Evolutionary conservation across 2,329 filamentous ascomycete genomes (phyloP).

Genomic region (Fusarium pseudoanthophilum): DNA sequence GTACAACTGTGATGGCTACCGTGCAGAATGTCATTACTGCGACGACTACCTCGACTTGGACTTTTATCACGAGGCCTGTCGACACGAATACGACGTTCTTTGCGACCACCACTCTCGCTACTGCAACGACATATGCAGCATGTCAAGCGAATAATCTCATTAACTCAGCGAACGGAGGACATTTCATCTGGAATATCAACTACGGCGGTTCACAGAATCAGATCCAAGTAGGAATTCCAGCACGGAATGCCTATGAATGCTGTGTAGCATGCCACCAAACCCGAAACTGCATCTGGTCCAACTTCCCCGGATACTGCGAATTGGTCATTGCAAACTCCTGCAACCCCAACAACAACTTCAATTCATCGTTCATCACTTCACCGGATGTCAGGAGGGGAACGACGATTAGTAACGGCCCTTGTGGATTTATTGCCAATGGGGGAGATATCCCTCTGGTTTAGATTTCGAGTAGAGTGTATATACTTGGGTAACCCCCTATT

Average conservation of each 20-base stretch:
- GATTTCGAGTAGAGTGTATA: neutral
- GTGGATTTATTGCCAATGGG: neutral
- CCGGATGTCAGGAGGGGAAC: neutral
- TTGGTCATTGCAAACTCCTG: neutral
- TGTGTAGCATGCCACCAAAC: conserved; percentile 1
- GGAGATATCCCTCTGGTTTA: neutral
- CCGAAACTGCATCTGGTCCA: conserved; percentile 3
- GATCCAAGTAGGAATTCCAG: neutral
- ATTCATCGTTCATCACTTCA: neutral
- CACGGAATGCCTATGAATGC: neutral
- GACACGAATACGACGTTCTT: neutral
- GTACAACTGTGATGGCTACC: neutral
- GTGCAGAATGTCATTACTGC: neutral
- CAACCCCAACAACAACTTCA: neutral
- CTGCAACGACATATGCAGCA: neutral
- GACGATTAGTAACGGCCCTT: neutral
- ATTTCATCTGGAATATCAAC: neutral
- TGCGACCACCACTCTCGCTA: neutral
- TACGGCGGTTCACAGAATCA: neutral
- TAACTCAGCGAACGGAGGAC: neutral
- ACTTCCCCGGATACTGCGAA: neutral
- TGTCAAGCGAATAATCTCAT: neutral
- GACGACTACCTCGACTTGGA: neutral
- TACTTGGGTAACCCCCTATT: neutral
- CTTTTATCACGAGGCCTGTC: neutral